Evolutionary conservation across 192 early-diverging fungal genomes (phyloP), one percentile per base, ranked within the genome.

Genomic region (Coemansia sp.): DNA sequence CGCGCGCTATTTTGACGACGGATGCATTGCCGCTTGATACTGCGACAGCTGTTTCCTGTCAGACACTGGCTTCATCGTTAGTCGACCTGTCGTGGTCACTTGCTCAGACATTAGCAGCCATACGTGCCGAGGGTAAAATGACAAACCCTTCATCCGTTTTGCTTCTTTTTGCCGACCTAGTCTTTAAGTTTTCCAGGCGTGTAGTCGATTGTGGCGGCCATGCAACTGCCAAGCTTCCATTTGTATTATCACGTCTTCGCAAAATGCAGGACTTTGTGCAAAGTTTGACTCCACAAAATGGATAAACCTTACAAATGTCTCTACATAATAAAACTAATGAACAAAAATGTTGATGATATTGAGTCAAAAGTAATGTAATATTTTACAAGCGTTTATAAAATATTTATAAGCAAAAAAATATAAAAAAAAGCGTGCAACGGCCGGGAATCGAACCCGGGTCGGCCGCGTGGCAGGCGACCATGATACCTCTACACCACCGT

Each of bases 371-470:
- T 24, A 24, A 29, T 5, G 5, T 24, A 24, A 20, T 20, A 57
- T 31, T 4, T 27, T 27, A 2, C 1, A 27, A 27, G 3, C 27
- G 27, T 3, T 3, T 27, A 3, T 27, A 36, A 36, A 36, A 36
- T 36, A 36, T 36, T 6, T 33, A 33, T 3, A 33, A 3, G 8
- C 32, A 33, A 33, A 33, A 8, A 24, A 23, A 57, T 9, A 29
- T 0, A 14, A 9, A 46, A 46, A 46, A 46, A 46, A 46, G 11
- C 51, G 55, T 85, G 86, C 85, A 68, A 68, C 76, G 64, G 75
- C 88, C 86, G 86, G 86, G 88, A 87, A 87, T 89, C 84, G 88
- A 89, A 89, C 88, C 87, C 88, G 86, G 88, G 88, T 86, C 88
- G 84, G 84, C 82, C 87, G 82, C 88, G 88, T 86, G 87, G 87